Evolutionary conservation across 257 asterid species (phyloP).

Genomic region (Solanum pinnatisectum): DNA sequence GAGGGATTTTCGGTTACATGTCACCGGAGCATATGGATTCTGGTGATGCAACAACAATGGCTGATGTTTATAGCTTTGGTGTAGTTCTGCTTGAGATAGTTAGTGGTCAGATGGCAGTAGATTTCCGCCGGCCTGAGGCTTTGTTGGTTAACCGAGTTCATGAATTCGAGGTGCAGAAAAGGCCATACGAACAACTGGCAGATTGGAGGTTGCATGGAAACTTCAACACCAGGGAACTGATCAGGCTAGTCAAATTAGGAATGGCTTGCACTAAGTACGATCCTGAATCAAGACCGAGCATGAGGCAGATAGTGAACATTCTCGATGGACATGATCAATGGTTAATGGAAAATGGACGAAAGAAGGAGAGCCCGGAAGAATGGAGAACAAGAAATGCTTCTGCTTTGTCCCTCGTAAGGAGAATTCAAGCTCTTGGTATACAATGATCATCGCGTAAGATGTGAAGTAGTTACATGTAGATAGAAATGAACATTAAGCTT

Average conservation of each 20-base stretch:
- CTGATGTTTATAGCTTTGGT: slow-evolving; percentile 89
- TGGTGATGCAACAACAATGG: slow-evolving; percentile 77
- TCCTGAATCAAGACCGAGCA: slow-evolving; percentile 63
- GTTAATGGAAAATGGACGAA: slow-evolving; percentile 28
- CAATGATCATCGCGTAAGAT: slow-evolving; percentile 26
- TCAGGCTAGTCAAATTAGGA: slow-evolving; percentile 64
- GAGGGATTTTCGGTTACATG: slow-evolving; percentile 88
- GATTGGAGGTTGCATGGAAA: slow-evolving; percentile 63
- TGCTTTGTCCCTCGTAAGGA: slow-evolving; percentile 51
- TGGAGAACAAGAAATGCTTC: slow-evolving; percentile 67
- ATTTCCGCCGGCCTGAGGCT: slow-evolving; percentile 54
- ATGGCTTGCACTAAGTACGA: slow-evolving; percentile 64
- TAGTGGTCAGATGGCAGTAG: slow-evolving; percentile 73
- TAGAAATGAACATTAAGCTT: neutral
- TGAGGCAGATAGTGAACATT: slow-evolving; percentile 75
- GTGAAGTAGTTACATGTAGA: neutral
- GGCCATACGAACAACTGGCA: slow-evolving; percentile 41
- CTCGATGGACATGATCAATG: slow-evolving; percentile 77
- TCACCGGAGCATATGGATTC: slow-evolving; percentile 71
- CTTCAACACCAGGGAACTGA: slow-evolving; percentile 43
- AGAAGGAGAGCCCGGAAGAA: slow-evolving; percentile 41
- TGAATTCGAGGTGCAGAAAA: slow-evolving; percentile 33
- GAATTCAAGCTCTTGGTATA: slow-evolving; percentile 84
- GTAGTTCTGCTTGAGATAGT: slow-evolving; percentile 78
- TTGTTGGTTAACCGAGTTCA: slow-evolving; percentile 49